phyloP scores from a whole-genome alignment of 176 grass and related monocot species.

The Bolboschoenus planiculmis region DNA sequence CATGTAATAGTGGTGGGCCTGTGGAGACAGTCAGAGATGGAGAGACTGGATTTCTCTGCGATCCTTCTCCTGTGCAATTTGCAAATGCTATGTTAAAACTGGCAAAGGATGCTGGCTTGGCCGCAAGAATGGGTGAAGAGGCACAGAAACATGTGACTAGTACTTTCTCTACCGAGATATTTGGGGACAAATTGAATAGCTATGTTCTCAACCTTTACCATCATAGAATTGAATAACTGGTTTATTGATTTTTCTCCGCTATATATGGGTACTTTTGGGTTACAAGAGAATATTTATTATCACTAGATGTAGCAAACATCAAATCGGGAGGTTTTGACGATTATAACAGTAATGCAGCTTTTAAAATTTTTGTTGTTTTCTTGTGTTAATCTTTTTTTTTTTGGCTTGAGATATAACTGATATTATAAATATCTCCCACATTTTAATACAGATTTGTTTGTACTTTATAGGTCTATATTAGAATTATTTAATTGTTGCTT shows the following conservation, averaged over 20 bases:
- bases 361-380: background rate
- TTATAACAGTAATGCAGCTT: background rate
- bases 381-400: background rate
- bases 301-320: background rate
- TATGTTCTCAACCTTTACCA: slow-evolving; percentile 58
- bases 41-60: slow-evolving; percentile 66
- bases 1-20: slow-evolving; percentile 83
- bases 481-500: too few species aligned
- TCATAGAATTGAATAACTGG: slow-evolving; percentile 53
- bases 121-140: slow-evolving; percentile 52
- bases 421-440: too few species aligned
- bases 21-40: slow-evolving; percentile 76
- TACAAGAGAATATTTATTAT: background rate
- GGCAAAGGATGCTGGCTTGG: slow-evolving; percentile 43
- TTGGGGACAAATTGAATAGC: slow-evolving; percentile 64
- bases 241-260: background rate
- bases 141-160: slow-evolving; percentile 56
- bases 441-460: too few species aligned
- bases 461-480: too few species aligned
- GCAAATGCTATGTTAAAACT: slow-evolving; percentile 73
- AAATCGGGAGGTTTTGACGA: background rate
- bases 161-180: slow-evolving; percentile 67
- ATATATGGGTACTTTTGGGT: background rate
- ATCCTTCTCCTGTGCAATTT: slow-evolving; percentile 58
- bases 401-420: background rate